Evolutionary conservation across 148 eudicot species (phyloP), one percentile per base, ranked within the genome.

Genomic region (Fagopyrum homotropicum): DNA sequence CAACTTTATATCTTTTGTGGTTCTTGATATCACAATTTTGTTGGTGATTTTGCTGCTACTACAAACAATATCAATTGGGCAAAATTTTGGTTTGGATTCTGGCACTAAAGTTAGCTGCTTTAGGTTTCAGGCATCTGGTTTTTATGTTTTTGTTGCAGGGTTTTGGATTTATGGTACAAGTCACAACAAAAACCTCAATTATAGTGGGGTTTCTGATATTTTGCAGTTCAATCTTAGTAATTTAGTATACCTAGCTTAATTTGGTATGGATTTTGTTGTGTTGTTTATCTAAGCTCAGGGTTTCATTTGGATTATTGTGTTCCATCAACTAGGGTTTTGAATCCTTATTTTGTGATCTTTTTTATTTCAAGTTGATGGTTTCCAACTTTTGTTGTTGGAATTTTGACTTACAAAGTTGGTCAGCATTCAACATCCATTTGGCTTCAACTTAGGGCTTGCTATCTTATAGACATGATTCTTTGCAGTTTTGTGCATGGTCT

Each of bases 381-480:
- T 66, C 47, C 4, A 40, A 66, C 71, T 66, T 66, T 7, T 66
- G 47, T 40, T 66, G 71, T 15, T 66, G 17, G 46, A 66, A 66
- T 66, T 66, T 5, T 66, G 47, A 66, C 46, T 43, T 35, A 14
- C 71, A 66, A 40, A 66, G 70, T 40, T 35, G 70, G 70, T 40
- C 70, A 64, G 12, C 46, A 26, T 64, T 40, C 70, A 64, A 3
- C 46, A 26, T 64, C 70, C 35, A 29, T 14, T 64, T 64, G 70
- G 70, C 40, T 64, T 66, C 9, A 66, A 66, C 47, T 66, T 66
- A n/a, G 9, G 30, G 8, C 26, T 22, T 22, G 26, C 26, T 22
- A 35, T 66, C 71, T 35, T 8, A 64, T 9, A 35, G 40, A 64
- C 40, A 19, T 19, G 45, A 64, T 40, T 35, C 70, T 64, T 63